These are phyloP conservation scores for Periglandula ipomoeae DNA, from an alignment of 2,329 filamentous ascomycete species.

Conservation along the genomic window DNA sequence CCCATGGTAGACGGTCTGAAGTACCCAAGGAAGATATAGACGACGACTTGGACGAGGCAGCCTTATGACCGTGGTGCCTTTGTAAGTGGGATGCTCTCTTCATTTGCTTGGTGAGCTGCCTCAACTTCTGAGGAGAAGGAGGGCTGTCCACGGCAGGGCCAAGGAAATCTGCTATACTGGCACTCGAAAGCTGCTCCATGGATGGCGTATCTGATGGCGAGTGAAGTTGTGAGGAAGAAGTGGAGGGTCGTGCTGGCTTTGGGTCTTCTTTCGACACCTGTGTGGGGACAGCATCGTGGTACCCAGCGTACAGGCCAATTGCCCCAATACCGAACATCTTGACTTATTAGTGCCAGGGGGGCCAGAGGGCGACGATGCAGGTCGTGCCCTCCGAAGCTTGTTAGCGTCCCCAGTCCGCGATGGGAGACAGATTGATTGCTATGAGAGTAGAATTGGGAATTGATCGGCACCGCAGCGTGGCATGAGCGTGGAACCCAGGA, in stretches of 20 bases:
- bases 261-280: conserved; percentile 5
- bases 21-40: conserved; percentile 37
- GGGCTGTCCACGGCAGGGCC: conserved; percentile 52
- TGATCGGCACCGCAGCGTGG: conserved; percentile 5
- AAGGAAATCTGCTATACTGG: conserved; percentile 33
- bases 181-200: conserved; percentile 13
- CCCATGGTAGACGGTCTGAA: conserved; percentile 38
- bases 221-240: conserved; percentile 6
- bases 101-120: conserved; percentile 50
- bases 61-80: conserved; percentile 20
- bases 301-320: conserved; percentile 18
- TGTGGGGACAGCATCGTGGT: conserved; percentile 13
- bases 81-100: conserved; percentile 39
- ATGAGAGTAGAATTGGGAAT: not conserved
- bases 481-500: conserved; percentile 1
- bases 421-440: conserved; percentile 9
- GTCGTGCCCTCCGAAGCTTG: conserved; percentile 9
- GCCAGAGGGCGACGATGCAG: conserved; percentile 9
- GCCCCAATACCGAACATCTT: conserved; percentile 12
- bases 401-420: conserved; percentile 3
- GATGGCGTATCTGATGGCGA: conserved; percentile 8
- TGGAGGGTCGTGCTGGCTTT: conserved; percentile 6
- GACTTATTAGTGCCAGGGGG: conserved; percentile 7
- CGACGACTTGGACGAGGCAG: conserved; percentile 46
- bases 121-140: conserved; percentile 50